Conservation (phyloP, 2,329 filamentous ascomycete genomes). For the Neopestalotiopsis sp. region DNA sequence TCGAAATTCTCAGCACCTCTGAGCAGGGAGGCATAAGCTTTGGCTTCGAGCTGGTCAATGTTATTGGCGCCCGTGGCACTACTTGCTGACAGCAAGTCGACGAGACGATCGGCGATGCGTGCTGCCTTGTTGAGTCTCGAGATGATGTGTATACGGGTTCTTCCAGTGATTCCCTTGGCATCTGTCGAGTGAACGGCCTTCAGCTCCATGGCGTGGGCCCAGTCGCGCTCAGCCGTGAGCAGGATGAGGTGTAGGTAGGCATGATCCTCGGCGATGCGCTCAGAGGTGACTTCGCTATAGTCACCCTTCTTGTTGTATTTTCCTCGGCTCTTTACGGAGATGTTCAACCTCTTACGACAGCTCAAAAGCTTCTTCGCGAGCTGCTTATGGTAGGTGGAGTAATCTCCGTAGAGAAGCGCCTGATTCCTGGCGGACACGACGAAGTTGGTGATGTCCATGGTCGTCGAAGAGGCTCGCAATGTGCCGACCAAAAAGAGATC, state of each 20-base stretch:
- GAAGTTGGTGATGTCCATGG: slow-evolving; percentile 90
- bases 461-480: slow-evolving; percentile 14
- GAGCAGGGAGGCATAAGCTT: slow-evolving; percentile 81
- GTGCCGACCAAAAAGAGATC: not conserved
- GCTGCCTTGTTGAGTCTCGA: slow-evolving; percentile 85
- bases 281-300: slow-evolving; percentile 66
- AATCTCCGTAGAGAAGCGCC: slow-evolving; percentile 87
- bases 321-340: slow-evolving; percentile 82
- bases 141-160: slow-evolving; percentile 85
- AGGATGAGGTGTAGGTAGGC: slow-evolving; percentile 85
- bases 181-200: slow-evolving; percentile 83
- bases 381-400: slow-evolving; percentile 82
- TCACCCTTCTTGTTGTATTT: slow-evolving; percentile 77
- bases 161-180: slow-evolving; percentile 78
- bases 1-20: slow-evolving; percentile 83
- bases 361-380: slow-evolving; percentile 82
- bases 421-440: slow-evolving; percentile 80
- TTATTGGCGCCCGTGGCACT: slow-evolving; percentile 68
- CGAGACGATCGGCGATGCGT: slow-evolving; percentile 71
- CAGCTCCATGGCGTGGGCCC: slow-evolving; percentile 95
- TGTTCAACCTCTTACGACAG: slow-evolving; percentile 82
- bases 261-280: slow-evolving; percentile 75
- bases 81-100: slow-evolving; percentile 68
- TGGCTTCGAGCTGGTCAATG: slow-evolving; percentile 81
- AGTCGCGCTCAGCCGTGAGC: slow-evolving; percentile 86